These are phyloP conservation scores for Ganoderma resinaceum DNA, from an alignment of 1,284 basidiomycete genomes.

Conservation along the genomic window DNA sequence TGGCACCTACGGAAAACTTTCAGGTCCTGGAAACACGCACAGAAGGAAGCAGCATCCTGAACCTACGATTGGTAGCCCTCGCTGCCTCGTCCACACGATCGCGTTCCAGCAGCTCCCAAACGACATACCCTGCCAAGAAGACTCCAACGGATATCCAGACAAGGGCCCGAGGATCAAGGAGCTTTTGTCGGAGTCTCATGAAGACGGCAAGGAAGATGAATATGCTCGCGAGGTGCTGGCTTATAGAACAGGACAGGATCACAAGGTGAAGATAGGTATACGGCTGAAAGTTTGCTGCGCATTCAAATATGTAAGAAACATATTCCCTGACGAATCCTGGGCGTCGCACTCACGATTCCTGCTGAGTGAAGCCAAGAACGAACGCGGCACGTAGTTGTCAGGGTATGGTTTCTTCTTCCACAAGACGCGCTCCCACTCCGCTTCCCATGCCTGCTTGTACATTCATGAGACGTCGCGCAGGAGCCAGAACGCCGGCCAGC, in stretches of 20 bases:
- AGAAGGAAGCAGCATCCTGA: background rate
- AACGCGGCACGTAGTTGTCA: constrained; percentile 85
- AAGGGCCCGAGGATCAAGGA: constrained; percentile 72
- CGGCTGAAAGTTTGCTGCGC: constrained; percentile 74
- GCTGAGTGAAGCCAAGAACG: constrained; percentile 81
- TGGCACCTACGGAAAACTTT: constrained; percentile 56
- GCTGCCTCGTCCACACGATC: constrained; percentile 23
- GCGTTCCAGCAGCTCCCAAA: constrained; percentile 67
- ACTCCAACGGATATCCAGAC: constrained; percentile 70
- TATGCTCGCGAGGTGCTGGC: constrained; percentile 85
- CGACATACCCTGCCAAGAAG: constrained; percentile 65
- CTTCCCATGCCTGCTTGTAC: constrained; percentile 60
- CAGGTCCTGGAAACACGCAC: background rate
- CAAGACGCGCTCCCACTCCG: constrained; percentile 82
- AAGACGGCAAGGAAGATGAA: constrained; percentile 87
- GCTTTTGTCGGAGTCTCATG: constrained; percentile 68
- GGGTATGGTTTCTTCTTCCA: constrained; percentile 83
- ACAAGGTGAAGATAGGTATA: constrained; percentile 82
- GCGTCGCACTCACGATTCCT: constrained; percentile 69
- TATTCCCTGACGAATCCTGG: background rate
- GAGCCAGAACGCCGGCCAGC: constrained; percentile 29
- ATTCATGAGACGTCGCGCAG: constrained; percentile 32
- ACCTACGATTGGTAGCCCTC: constrained; percentile 42
- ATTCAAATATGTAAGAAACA: constrained; percentile 8
- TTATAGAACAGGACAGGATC: constrained; percentile 77